Percentiles rank a stretch among this genome's conserved stretches.
Conservation (phyloP, 202 grass and related monocot species). For the Saccharum hybrid region DNA sequence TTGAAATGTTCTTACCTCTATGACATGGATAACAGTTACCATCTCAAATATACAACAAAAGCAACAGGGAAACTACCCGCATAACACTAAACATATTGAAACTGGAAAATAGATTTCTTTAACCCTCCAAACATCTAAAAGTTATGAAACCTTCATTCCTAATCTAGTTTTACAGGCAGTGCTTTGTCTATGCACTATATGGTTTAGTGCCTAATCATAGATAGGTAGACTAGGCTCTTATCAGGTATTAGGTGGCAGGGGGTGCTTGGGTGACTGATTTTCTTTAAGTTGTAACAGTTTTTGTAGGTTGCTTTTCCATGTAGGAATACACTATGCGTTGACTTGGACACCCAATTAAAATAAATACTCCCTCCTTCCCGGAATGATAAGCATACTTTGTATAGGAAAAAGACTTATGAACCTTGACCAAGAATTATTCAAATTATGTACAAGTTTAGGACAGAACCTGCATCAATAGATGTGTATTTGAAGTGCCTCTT, state of each 20-base stretch:
- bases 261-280: neutral
- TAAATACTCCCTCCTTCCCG: neutral
- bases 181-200: too few relatives aligned
- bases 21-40: neutral
- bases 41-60: neutral
- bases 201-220: neutral
- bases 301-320: neutral
- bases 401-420: neutral
- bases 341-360: neutral
- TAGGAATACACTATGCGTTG: neutral
- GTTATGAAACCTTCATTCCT: neutral
- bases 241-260: neutral
- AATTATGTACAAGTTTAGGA: neutral
- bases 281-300: neutral
- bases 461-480: neutral
- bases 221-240: neutral
- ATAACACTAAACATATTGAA: neutral
- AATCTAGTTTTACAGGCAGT: neutral
- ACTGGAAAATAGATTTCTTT: neutral
- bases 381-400: too few relatives aligned
- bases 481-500: neutral
- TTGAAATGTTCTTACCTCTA: constrained; percentile 30
- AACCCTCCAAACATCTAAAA: neutral
- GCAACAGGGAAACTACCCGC: neutral
- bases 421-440: neutral